A percentile compares a stretch with the other conserved stretches of the same genome.
Evolutionary conservation across 2,329 filamentous ascomycete species (phyloP).

Genomic region (Colletotrichum truncatum): DNA sequence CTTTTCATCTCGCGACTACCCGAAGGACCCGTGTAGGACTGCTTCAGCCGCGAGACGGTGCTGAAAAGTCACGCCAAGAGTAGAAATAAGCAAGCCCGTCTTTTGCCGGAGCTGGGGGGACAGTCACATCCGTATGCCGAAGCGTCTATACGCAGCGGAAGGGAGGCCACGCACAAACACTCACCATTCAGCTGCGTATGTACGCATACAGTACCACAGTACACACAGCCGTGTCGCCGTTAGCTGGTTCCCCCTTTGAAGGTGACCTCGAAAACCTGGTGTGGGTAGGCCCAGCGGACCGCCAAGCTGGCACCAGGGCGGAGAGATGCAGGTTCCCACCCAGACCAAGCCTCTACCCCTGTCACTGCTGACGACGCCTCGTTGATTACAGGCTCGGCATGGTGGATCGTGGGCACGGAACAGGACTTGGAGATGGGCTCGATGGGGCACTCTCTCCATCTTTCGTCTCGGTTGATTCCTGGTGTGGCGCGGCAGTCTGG

Average conservation of each 20-base stretch:
- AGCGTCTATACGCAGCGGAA: conserved; percentile 3
- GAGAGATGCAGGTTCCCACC: conserved; percentile 24
- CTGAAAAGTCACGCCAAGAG: conserved; percentile 14
- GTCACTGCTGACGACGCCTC: conserved; percentile 28
- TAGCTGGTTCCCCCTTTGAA: neutral
- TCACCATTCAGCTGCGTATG: neutral
- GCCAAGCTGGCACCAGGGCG: conserved; percentile 26
- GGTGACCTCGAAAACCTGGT: neutral
- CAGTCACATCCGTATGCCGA: no score
- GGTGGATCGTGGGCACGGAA: conserved; percentile 20
- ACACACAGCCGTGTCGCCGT: no score
- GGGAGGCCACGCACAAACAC: neutral
- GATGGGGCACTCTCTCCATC: neutral
- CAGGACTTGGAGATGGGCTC: conserved; percentile 1
- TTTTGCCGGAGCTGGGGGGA: neutral
- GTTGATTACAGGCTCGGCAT: conserved; percentile 30
- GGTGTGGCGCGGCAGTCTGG: neutral
- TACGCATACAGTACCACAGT: neutral
- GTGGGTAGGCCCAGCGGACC: conserved; percentile 8
- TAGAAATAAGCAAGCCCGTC: neutral
- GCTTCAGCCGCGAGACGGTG: neutral
- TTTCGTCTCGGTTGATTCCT: neutral
- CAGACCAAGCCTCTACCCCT: conserved; percentile 10
- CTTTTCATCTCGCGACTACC: neutral
- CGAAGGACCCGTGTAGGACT: neutral